A percentile compares a stretch with the other conserved stretches of the same genome.
These are phyloP conservation scores for Daucus carota DNA, from an alignment of 129 eudicot species.

Conservation along the genomic window DH1_v3.0 NC_030385.2:31869001-31869500, in stretches of 20 bases:
- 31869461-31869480: constrained; percentile 42
- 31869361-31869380: constrained; percentile 52
- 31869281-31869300: constrained; percentile 47
- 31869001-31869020: neutral
- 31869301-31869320: constrained; percentile 38
- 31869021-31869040: too few species aligned
- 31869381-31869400: constrained; percentile 54
- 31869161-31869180: neutral
- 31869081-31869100: neutral
- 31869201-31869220: neutral
- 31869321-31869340: constrained; percentile 46
- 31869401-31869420: constrained; percentile 46
- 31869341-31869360: constrained; percentile 40
- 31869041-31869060: too few species aligned
- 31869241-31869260: constrained; percentile 37
- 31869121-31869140: too few species aligned
- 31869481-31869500: constrained; percentile 54
- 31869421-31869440: constrained; percentile 46
- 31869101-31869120: neutral
- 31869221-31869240: neutral
- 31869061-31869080: too few species aligned
- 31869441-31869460: constrained; percentile 44
- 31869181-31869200: neutral
- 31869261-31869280: constrained; percentile 61
- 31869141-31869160: neutral